Evolutionary conservation across 345 rosid genomes (phyloP).

Genomic region (Durio zibethinus): DNA sequence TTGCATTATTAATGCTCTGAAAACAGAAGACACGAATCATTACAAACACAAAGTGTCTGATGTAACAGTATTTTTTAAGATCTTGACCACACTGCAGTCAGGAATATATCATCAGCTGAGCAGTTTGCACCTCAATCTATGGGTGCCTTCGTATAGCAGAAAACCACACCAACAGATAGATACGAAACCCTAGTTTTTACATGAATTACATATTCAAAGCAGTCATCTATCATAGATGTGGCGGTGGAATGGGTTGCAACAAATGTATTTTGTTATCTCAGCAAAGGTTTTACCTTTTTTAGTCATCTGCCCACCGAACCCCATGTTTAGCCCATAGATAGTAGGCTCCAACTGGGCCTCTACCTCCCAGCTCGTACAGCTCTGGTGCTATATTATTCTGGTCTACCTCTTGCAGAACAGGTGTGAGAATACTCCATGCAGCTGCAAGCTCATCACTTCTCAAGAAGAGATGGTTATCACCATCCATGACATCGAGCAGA

Average conservation of each 20-base stretch:
- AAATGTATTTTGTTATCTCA: neutral
- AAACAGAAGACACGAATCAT: neutral
- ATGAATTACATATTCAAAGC: neutral
- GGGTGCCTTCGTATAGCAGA: neutral
- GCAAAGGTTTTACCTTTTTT: neutral
- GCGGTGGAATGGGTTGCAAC: conserved; percentile 14
- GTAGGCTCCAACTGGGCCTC: conserved; percentile 69
- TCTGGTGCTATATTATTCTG: conserved; percentile 50
- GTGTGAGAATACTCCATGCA: conserved; percentile 62
- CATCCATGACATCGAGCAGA: conserved; percentile 76
- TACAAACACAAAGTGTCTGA: neutral
- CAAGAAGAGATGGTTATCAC: conserved; percentile 78
- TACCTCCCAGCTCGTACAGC: conserved; percentile 66
- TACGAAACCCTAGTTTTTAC: neutral
- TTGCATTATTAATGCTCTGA: neutral
- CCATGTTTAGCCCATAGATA: conserved; percentile 76
- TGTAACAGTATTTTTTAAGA: neutral
- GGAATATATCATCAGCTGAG: neutral
- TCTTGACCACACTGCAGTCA: neutral
- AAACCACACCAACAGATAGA: neutral
- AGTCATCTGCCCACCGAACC: conserved; percentile 53
- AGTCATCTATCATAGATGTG: neutral
- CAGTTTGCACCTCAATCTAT: neutral
- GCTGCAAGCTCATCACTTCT: conserved; percentile 82
- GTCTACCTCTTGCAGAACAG: conserved; percentile 53